phyloP scores from a whole-genome alignment of 2,329 filamentous ascomycete species.

The Rutstroemia sp. region DNA sequence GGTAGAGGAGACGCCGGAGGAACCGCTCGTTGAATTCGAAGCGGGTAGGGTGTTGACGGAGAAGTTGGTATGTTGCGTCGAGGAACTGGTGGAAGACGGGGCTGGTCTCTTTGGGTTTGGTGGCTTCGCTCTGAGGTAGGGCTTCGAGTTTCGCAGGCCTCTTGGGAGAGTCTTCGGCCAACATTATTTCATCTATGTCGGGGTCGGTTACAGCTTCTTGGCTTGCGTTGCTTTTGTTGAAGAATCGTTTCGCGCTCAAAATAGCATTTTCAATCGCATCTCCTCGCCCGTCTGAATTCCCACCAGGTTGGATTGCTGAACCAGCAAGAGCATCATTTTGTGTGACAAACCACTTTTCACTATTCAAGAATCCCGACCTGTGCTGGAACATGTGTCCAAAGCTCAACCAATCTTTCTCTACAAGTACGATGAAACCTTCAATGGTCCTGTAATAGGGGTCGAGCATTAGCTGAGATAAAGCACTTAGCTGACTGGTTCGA shows the following conservation, averaged over 20 bases:
- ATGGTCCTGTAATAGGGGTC: slow-evolving; percentile 94
- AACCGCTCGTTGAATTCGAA: slow-evolving; percentile 98
- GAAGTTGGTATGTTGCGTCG: slow-evolving; percentile 84
- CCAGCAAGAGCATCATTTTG: slow-evolving; percentile 74
- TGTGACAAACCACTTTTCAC: slow-evolving; percentile 88
- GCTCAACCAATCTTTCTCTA: slow-evolving; percentile 97
- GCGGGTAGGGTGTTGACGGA: slow-evolving; percentile 75
- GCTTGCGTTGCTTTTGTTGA: slow-evolving; percentile 70
- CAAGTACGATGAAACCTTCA: slow-evolving; percentile 85
- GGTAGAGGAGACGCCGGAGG: slow-evolving; percentile 79
- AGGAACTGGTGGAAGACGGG: slow-evolving; percentile 98
- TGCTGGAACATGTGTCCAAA: slow-evolving; percentile 98
- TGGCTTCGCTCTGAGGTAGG: slow-evolving; percentile 49
- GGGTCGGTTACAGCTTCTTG: slow-evolving; percentile 51
- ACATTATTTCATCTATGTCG: slow-evolving; percentile 36
- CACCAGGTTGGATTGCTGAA: slow-evolving; percentile 52
- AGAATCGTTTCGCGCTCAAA: slow-evolving; percentile 79
- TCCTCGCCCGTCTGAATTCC: slow-evolving; percentile 39
- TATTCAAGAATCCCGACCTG: slow-evolving; percentile 78
- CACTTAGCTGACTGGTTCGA: slow-evolving; percentile 88
- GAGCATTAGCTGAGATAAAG: slow-evolving; percentile 83
- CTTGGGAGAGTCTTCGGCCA: slow-evolving; percentile 26
- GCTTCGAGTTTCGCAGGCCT: slow-evolving; percentile 30
- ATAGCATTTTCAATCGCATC: slow-evolving; percentile 84
- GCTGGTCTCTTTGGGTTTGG: slow-evolving; percentile 82